These are phyloP conservation scores for Claviceps arundinis DNA, from an alignment of 2,329 filamentous ascomycete species.

Conservation along the genomic window DNA sequence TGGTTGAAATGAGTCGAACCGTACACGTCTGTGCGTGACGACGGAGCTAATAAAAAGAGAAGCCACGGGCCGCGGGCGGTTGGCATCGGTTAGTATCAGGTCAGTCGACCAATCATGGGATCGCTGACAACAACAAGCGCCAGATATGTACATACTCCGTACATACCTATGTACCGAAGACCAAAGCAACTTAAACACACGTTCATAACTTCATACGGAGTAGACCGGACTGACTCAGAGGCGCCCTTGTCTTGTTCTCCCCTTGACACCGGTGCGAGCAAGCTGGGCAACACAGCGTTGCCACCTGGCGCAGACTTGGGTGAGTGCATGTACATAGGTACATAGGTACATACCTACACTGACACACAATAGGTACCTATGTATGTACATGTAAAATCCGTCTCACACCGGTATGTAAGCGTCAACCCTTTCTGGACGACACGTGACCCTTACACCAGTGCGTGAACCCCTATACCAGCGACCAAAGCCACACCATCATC, in stretches of 20 bases:
- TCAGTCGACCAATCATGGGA: conserved; percentile 3
- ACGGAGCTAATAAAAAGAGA: neutral
- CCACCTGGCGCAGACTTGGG: neutral
- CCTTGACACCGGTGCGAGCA: neutral
- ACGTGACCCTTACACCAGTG: neutral
- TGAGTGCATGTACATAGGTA: too few relatives aligned
- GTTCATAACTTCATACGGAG: too few relatives aligned
- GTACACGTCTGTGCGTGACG: neutral
- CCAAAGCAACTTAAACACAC: too few relatives aligned
- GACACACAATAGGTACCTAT: too few relatives aligned
- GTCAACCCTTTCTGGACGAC: neutral
- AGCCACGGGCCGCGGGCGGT: conserved; percentile 1
- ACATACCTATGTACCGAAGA: too few relatives aligned
- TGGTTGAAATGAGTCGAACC: too few relatives aligned
- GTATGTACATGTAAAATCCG: too few relatives aligned
- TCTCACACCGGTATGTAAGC: too few relatives aligned
- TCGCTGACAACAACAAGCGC: neutral
- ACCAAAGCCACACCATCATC: neutral
- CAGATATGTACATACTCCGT: too few relatives aligned
- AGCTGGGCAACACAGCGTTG: neutral
- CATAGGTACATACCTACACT: too few relatives aligned
- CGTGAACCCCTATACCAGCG: too few relatives aligned
- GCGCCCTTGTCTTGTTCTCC: neutral
- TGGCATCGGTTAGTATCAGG: neutral
- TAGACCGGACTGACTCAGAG: too few relatives aligned